Percentiles rank a stretch among this genome's conserved stretches.
Evolutionary conservation across 805 yeast genomes (phyloP).

Genomic region (Naumovozyma castellii): DNA sequence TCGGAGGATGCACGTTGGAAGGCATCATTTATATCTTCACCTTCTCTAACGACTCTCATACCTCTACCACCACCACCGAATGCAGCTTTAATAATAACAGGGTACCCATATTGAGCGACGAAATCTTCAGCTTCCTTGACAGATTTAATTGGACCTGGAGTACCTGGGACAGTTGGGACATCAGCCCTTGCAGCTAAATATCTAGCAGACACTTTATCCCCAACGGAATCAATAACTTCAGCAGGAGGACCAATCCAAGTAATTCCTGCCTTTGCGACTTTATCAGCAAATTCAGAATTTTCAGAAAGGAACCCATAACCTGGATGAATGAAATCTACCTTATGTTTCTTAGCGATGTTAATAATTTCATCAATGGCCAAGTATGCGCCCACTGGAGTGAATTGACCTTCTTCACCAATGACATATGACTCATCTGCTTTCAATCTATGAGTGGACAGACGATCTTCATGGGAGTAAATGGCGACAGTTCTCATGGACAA

Average conservation of each 20-base stretch:
- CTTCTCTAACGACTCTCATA: constrained; percentile 97
- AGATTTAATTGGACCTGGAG: constrained; percentile 88
- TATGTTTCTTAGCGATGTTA: constrained; percentile 66
- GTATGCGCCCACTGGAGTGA: constrained; percentile 91
- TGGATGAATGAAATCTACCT: constrained; percentile 82
- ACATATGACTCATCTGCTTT: constrained; percentile 92
- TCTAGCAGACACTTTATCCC: constrained; percentile 95
- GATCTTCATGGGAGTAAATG: constrained; percentile 90
- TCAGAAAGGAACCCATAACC: constrained; percentile 89
- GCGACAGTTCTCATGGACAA: constrained; percentile 96
- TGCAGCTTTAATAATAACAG: constrained; percentile 97
- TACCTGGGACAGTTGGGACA: constrained; percentile 96
- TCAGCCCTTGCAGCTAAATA: constrained; percentile 66
- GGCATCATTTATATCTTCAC: constrained; percentile 86
- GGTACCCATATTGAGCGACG: constrained; percentile 79
- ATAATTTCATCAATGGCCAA: constrained; percentile 92
- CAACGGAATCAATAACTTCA: constrained; percentile 83
- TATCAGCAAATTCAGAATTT: constrained; percentile 86
- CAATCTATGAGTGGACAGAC: constrained; percentile 87
- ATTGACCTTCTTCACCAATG: constrained; percentile 83
- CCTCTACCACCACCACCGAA: constrained; percentile 99
- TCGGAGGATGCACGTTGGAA: constrained; percentile 89
- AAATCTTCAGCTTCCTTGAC: constrained; percentile 71
- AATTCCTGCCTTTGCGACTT: constrained; percentile 83
- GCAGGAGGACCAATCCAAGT: constrained; percentile 94